Evolutionary conservation across 108 stramenopile genomes (phyloP).

Genomic region (Fistulifera pelliculosa): DNA sequence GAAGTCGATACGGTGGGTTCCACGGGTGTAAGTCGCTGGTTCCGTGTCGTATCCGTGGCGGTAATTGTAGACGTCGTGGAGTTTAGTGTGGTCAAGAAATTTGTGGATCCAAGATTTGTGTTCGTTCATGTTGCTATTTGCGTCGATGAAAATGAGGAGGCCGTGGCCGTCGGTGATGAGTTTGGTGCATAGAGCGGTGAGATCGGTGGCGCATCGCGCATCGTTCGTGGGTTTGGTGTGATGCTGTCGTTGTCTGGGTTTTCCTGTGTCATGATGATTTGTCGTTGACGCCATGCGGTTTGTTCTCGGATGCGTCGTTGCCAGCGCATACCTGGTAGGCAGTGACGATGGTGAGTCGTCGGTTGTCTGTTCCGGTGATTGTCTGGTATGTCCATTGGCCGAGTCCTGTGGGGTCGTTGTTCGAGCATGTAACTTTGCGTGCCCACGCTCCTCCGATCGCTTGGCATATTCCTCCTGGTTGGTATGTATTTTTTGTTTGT

Average conservation of each 20-base stretch:
- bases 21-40: constrained; percentile 4
- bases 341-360: neutral
- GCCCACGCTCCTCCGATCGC: too few relatives aligned
- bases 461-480: too few relatives aligned
- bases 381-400: neutral
- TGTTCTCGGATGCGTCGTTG: neutral
- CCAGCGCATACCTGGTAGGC: neutral
- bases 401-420: neutral
- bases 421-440: too few relatives aligned
- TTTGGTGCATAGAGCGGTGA: neutral
- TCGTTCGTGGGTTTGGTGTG: neutral
- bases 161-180: neutral
- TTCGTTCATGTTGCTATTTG: neutral
- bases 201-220: neutral
- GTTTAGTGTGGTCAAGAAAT: too few relatives aligned
- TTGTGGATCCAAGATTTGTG: too few relatives aligned
- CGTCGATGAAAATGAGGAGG: neutral
- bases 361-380: neutral
- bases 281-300: neutral
- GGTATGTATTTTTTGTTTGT: too few relatives aligned
- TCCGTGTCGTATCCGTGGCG: neutral
- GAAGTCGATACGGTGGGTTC: neutral
- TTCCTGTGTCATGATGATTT: neutral
- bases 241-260: neutral
- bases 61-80: neutral